Conservation (phyloP, 352 stramenopile genomes). For the Phytopythium boreale region DNA sequence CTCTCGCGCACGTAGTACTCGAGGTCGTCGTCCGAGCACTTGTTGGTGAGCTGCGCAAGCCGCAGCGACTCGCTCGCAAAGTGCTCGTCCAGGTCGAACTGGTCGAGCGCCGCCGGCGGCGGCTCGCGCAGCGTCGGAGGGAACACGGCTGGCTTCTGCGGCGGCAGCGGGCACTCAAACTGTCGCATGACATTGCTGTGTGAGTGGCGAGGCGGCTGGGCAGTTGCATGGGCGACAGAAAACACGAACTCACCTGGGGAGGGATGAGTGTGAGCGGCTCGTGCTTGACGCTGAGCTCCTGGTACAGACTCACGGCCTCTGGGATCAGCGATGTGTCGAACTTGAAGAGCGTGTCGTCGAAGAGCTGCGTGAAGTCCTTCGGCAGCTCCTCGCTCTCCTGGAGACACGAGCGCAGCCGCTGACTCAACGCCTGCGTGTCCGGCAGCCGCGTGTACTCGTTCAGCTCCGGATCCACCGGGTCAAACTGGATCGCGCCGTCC, state of each 20-base stretch:
- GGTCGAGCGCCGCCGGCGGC: slow-evolving; percentile 90
- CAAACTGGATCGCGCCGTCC: slow-evolving; percentile 67
- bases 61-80: slow-evolving; percentile 91
- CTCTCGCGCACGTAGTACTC: slow-evolving; percentile 94
- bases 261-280: slow-evolving; percentile 94
- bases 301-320: slow-evolving; percentile 92
- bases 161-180: slow-evolving; percentile 94
- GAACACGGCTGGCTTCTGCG: slow-evolving; percentile 92
- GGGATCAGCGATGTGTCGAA: slow-evolving; percentile 95
- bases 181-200: slow-evolving; percentile 11
- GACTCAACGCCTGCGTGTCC: slow-evolving; percentile 92
- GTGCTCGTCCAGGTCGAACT: slow-evolving; percentile 97
- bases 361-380: slow-evolving; percentile 93
- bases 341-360: slow-evolving; percentile 93
- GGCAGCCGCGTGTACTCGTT: slow-evolving; percentile 90
- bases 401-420: slow-evolving; percentile 92
- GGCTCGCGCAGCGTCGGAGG: slow-evolving; percentile 89
- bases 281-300: slow-evolving; percentile 91
- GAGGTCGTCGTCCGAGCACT: slow-evolving; percentile 92
- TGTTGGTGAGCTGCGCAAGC: slow-evolving; percentile 94
- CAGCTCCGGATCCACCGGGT: slow-evolving; percentile 82
- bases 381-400: slow-evolving; percentile 93
- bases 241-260: slow-evolving; percentile 56
- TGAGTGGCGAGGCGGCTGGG: background rate
- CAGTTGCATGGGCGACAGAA: background rate